Evolutionary conservation across 2,329 filamentous ascomycete genomes (phyloP), one percentile per base, ranked within the genome.

Genomic region (Bipolaris cookei): DNA sequence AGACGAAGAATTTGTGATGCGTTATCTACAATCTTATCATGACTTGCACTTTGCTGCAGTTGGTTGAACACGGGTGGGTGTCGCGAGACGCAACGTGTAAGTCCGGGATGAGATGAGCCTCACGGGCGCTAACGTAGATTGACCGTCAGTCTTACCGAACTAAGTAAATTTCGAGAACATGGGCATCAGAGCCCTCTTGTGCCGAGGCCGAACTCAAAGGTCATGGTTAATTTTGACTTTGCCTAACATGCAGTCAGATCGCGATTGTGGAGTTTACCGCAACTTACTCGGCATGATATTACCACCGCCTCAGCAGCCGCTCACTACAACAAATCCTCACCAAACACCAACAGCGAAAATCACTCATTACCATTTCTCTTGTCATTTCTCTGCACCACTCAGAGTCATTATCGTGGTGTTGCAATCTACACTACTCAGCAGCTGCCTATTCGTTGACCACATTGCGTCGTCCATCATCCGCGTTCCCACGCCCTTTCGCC

Each of bases 401-500:
- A 68, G 61, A 70, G 60, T 70, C 61, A 66, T 70, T 69, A 68
- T 68, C 54, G 62, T 69, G 68, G 67, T 69, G 62, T 63, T 68
- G 55, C 66, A 71, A 67, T 72, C 66, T 72, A 70, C 63, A 65
- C 66, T 65, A 57, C 65, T 63, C 53, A 64, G 58, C 56, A 62
- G 62, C 54, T 59, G 58, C 55, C 56, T 61, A 23, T 62, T 64
- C 58, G 62, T 64, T 61, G 64, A 69, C 65, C 68, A 66, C 67
- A 57, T 65, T 61, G 60, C 59, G 63, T 72, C 62, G 61, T 68
- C 59, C 64, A 56, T 63, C 63, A 63, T 66, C 60, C 50, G 58
- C 66, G 59, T 66, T 64, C 65, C 49, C 61, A 51, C 63, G 54
- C 67, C 60, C 45, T 49, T 54, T 62, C 61, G 57, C 59, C 58